These are phyloP conservation scores for Plasmodium billcollinsi DNA, from an alignment of 169 alveolate genomes.

Conservation along the genomic window DNA sequence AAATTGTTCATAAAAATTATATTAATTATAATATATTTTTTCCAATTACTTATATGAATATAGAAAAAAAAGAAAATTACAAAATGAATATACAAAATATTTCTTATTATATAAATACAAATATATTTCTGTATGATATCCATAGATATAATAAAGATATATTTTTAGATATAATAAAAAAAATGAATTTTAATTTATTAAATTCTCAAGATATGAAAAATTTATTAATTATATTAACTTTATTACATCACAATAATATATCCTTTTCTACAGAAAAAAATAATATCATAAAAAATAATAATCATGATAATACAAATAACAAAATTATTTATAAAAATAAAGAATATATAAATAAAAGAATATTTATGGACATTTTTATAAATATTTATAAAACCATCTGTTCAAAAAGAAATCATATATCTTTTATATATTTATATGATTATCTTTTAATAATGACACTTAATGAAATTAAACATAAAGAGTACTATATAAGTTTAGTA, in stretches of 20 bases:
- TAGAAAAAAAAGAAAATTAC: slow-evolving; percentile 3
- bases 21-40: slow-evolving; percentile 21
- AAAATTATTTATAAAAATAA: slow-evolving; percentile 23
- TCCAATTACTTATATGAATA: slow-evolving; percentile 21
- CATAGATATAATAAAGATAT: slow-evolving; percentile 29
- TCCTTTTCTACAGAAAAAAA: slow-evolving; percentile 40
- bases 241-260: slow-evolving; percentile 63
- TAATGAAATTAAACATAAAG: slow-evolving; percentile 47
- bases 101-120: not conserved
- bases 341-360: slow-evolving; percentile 64
- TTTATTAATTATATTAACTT: slow-evolving; percentile 22
- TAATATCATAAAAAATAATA: slow-evolving; percentile 11
- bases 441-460: slow-evolving; percentile 44
- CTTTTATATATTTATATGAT: slow-evolving; percentile 57
- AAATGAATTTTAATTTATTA: slow-evolving; percentile 20
- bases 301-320: not conserved
- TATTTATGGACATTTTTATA: slow-evolving; percentile 16
- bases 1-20: slow-evolving; percentile 10
- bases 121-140: slow-evolving; percentile 17
- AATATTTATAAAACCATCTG: slow-evolving; percentile 18
- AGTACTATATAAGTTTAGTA: slow-evolving; percentile 18
- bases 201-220: slow-evolving; percentile 43
- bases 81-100: not conserved
- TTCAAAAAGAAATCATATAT: slow-evolving; percentile 35
- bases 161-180: slow-evolving; percentile 39